Evolutionary conservation across 2,329 filamentous ascomycete species (phyloP).

Genomic region (Helotiales sp.): DNA sequence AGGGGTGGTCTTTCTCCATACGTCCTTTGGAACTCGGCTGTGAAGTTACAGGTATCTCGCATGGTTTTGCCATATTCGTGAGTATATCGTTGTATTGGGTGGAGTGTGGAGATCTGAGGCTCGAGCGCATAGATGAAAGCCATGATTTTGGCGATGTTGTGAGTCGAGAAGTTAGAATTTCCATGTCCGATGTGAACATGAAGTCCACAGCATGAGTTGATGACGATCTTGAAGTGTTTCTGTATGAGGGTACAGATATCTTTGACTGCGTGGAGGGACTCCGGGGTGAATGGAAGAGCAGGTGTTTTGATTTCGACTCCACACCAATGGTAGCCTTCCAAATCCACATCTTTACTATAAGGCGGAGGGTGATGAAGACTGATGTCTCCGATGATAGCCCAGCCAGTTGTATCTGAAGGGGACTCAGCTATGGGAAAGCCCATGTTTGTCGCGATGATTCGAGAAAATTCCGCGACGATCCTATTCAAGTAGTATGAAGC

Average conservation of each 20-base stretch:
- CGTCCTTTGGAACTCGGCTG: background rate
- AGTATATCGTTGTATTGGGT: conserved; percentile 26
- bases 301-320: conserved; percentile 10
- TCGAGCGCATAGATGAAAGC: conserved; percentile 40
- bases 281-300: background rate
- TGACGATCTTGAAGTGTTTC: conserved; percentile 30
- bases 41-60: background rate
- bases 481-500: background rate
- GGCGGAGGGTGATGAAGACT: background rate
- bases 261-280: conserved; percentile 12
- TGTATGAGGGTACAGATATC: conserved; percentile 17
- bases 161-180: conserved; percentile 30
- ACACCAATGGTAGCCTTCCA: conserved; percentile 3
- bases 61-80: background rate
- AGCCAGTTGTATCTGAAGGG: background rate
- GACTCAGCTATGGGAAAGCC: background rate
- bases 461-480: background rate
- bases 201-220: conserved; percentile 36
- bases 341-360: background rate
- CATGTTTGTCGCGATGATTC: background rate
- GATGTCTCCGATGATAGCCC: background rate
- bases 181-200: conserved; percentile 43
- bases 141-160: conserved; percentile 40
- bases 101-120: conserved; percentile 36
- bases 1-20: background rate